Conservation (phyloP, 1,284 basidiomycete species). For the Tylopilus orsonianus region DNA sequence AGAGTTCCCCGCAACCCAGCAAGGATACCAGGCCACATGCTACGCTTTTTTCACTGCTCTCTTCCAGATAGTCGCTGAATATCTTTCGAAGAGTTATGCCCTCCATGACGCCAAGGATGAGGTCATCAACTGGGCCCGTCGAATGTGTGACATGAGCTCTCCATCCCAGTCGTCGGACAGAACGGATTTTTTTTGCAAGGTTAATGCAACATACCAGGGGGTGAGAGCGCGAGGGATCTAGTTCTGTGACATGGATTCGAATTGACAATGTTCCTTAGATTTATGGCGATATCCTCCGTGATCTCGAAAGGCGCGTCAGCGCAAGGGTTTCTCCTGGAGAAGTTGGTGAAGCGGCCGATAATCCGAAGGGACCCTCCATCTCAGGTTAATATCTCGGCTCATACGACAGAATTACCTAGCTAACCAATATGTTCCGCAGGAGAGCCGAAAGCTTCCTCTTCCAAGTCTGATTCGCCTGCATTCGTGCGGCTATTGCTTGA, state of each 20-base stretch:
- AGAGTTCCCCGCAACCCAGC: neutral
- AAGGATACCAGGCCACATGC: neutral
- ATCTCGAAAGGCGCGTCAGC: no score
- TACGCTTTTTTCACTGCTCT: slow-evolving; percentile 15
- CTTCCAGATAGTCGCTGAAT: slow-evolving; percentile 8
- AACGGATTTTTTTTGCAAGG: neutral
- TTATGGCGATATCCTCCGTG: neutral
- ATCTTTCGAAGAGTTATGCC: neutral
- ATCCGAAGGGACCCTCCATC: neutral
- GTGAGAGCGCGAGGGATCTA: no score
- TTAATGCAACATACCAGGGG: neutral
- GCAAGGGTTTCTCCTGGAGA: no score
- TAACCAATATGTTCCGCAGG: neutral
- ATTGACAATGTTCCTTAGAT: neutral
- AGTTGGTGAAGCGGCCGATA: neutral
- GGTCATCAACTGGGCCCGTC: neutral
- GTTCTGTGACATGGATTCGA: no score
- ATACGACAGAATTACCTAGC: no score
- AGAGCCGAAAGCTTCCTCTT: no score
- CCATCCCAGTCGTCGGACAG: neutral
- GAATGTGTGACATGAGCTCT: neutral
- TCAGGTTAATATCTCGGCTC: neutral
- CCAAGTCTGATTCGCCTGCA: no score
- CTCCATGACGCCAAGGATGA: neutral
- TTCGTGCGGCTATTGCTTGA: no score